These are phyloP conservation scores for Lichtheimia corymbifera DNA, from an alignment of 371 early-diverging fungal genomes.

Conservation along the genomic window DNA sequence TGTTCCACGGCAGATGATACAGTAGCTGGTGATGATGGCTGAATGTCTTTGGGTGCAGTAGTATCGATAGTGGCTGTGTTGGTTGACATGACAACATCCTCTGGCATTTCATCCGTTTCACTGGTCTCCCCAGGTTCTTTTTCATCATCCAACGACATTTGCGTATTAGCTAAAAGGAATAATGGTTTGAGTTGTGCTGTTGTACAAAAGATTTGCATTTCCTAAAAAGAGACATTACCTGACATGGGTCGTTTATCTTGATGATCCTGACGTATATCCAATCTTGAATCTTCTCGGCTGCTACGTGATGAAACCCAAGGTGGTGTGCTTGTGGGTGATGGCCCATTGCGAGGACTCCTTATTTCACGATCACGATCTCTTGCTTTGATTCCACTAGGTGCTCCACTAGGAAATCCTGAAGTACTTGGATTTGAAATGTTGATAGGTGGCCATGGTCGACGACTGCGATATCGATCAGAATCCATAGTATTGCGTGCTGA, in stretches of 20 bases:
- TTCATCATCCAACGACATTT: background rate
- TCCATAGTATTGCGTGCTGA: constrained; percentile 18
- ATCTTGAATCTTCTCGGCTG: background rate
- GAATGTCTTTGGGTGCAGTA: background rate
- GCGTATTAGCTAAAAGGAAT: background rate
- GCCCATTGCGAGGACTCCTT: constrained; percentile 23
- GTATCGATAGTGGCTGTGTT: background rate
- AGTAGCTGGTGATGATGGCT: background rate
- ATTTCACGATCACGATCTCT: constrained; percentile 30
- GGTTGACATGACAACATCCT: background rate
- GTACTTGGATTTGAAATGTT: background rate
- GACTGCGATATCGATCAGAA: constrained; percentile 38
- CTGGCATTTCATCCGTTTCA: background rate
- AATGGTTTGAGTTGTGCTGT: background rate
- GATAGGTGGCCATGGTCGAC: constrained; percentile 18
- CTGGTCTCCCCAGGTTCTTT: background rate
- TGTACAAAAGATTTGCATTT: background rate
- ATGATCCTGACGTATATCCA: background rate
- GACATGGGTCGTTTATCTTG: background rate
- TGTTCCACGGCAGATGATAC: background rate
- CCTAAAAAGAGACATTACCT: background rate
- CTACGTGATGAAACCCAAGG: constrained; percentile 1
- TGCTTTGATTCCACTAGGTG: background rate
- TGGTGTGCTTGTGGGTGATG: constrained; percentile 1
- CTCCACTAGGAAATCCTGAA: background rate